Evolutionary conservation across 75 land plant species (phyloP), one percentile per base, ranked within the genome.

Genomic region (Cupressus sempervirens): DNA sequence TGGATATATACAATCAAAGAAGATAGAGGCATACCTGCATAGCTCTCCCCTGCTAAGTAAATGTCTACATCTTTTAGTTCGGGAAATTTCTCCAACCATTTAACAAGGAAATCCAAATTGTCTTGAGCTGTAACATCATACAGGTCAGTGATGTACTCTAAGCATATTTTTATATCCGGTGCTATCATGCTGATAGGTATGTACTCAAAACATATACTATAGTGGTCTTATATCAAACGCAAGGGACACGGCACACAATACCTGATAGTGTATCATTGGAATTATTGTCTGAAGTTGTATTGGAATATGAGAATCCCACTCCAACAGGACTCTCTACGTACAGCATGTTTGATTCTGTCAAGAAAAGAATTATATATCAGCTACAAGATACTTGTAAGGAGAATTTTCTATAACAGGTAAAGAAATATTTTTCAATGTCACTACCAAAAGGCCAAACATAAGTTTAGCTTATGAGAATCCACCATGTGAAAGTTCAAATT

Each of bases 41-140:
- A 91, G 87, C 93, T 91, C 83, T 91, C 90, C 13, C 93, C 93
- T 7, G 91, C 85, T 45, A 91, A 54, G 84, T 90, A 90, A 68
- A 92, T 77, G 3, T 92, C 90, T n/a, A 62, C 40, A 23, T 79
- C 46, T 45, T 82, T 92, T 88, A 87, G 90, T 5, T 88, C 84
- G 3, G 91, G 93, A 65, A 92, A 92, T 79, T 90, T 84, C 14
- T 88, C 84, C 77, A 86, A 87, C 93, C 93, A 92, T 35, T 86
- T 85, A 16, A 90, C 6, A 18, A 90, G 38, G 56, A 90, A 90
- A 3, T 11, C 36, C 50, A 88, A 53, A 50, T 88, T 87, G 86
- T 89, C 90, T 23, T 80, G 53, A 9, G 90, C 90, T 89, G 86
- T 73, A 48, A 35, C 35, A 83, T 45, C 9, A 13, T 9, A n/a